Evolutionary conservation across 768 basidiomycete species (phyloP).

Genomic region (Termitomyces heimii): DNA sequence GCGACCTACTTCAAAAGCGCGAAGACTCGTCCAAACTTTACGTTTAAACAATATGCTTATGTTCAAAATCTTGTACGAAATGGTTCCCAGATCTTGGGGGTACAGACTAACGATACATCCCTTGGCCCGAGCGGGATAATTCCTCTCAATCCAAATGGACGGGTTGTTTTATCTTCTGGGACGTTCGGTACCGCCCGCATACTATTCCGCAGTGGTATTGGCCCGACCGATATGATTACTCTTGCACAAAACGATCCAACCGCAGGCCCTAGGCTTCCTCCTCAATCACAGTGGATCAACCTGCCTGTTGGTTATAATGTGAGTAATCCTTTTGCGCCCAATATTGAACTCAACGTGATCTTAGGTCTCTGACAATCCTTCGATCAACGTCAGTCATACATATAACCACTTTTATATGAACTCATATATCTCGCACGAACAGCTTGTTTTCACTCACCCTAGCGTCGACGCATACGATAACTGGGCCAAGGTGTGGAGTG

Average conservation of each 20-base stretch:
- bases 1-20: slow-evolving; percentile 59
- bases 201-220: slow-evolving; percentile 57
- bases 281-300: slow-evolving; percentile 45
- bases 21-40: slow-evolving; percentile 43
- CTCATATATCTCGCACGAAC: background rate
- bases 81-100: slow-evolving; percentile 49
- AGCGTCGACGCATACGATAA: slow-evolving; percentile 60
- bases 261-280: slow-evolving; percentile 42
- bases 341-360: background rate
- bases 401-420: background rate
- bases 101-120: slow-evolving; percentile 53
- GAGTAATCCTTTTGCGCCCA: slow-evolving; percentile 1
- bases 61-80: slow-evolving; percentile 52
- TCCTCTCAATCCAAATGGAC: slow-evolving; percentile 47
- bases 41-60: slow-evolving; percentile 39
- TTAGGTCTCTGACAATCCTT: slow-evolving; percentile 55
- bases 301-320: slow-evolving; percentile 53
- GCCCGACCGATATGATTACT: slow-evolving; percentile 51
- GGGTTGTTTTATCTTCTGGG: slow-evolving; percentile 56
- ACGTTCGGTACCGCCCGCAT: slow-evolving; percentile 51
- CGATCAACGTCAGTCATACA: slow-evolving; percentile 42
- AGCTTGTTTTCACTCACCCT: slow-evolving; percentile 63
- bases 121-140: slow-evolving; percentile 51
- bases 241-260: slow-evolving; percentile 40
- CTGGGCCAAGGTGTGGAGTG: slow-evolving; percentile 52